Conservation (phyloP, 2,329 filamentous ascomycete species). For the Endoconidiophora laricicola region DNA sequence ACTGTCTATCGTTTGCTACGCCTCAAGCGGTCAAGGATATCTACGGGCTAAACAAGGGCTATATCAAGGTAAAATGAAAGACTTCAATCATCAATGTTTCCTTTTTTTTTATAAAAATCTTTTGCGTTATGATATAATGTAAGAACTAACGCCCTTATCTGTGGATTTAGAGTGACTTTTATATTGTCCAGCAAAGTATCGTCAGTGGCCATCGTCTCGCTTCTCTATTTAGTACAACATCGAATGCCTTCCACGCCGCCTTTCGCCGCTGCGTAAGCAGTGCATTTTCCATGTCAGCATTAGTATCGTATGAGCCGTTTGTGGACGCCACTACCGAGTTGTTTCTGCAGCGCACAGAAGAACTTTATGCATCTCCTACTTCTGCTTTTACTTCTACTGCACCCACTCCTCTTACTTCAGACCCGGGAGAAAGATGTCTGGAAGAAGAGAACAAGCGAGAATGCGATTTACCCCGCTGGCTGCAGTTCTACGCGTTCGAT, state of each 20-base stretch:
- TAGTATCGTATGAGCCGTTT: conserved; percentile 65
- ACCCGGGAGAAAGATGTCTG: conserved; percentile 16
- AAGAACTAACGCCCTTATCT: too few species aligned
- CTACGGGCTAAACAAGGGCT: conserved; percentile 70
- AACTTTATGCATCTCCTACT: conserved; percentile 27
- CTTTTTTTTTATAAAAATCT: not conserved
- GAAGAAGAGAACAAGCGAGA: conserved; percentile 10
- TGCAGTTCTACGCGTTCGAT: conserved; percentile 71
- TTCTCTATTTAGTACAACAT: conserved; percentile 60
- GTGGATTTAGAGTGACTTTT: conserved; percentile 51
- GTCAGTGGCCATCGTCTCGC: conserved; percentile 49
- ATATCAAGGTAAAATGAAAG: conserved; percentile 28
- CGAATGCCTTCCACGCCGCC: conserved; percentile 59
- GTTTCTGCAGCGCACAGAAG: conserved; percentile 48
- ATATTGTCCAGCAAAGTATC: conserved; percentile 60
- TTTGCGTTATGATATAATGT: not conserved
- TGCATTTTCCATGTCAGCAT: conserved; percentile 60
- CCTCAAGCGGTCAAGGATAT: conserved; percentile 58
- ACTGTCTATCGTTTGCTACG: conserved; percentile 55
- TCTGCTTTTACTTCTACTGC: too few species aligned
- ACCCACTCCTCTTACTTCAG: too few species aligned
- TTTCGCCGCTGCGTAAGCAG: conserved; percentile 60
- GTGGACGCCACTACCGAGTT: conserved; percentile 59
- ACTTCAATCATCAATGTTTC: not conserved
- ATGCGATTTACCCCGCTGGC: conserved; percentile 54